Percentiles rank a stretch among this genome's conserved stretches.
These are phyloP conservation scores for Ogataea siamensis DNA, from an alignment of 805 yeast genomes.

Conservation along the genomic window DNA sequence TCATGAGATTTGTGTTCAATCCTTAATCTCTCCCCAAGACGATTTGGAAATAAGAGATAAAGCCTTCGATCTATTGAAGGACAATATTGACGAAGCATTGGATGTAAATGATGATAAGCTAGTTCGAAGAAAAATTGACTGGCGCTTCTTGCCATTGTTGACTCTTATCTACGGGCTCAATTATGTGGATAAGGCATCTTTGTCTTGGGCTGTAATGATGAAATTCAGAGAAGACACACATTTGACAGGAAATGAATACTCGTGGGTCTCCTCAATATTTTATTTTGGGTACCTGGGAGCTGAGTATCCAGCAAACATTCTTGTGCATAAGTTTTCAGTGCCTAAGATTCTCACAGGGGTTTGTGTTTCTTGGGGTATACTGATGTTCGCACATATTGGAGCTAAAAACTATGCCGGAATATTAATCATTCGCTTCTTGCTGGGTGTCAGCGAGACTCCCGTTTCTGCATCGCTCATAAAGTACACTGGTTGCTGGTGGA, in stretches of 20 bases:
- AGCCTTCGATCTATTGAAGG: slow-evolving; percentile 8
- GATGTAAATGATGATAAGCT: slow-evolving; percentile 30
- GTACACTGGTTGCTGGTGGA: slow-evolving; percentile 57
- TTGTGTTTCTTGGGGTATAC: slow-evolving; percentile 62
- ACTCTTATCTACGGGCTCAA: slow-evolving; percentile 24
- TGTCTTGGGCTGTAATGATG: slow-evolving; percentile 47
- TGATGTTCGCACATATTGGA: slow-evolving; percentile 48
- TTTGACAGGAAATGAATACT: slow-evolving; percentile 41
- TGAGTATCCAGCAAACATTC: slow-evolving; percentile 51
- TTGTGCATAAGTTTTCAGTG: slow-evolving; percentile 56
- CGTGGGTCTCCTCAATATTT: slow-evolving; percentile 35
- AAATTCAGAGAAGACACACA: slow-evolving; percentile 50
- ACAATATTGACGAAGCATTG: slow-evolving; percentile 3
- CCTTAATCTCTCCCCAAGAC: slow-evolving; percentile 4
- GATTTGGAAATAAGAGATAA: slow-evolving; percentile 6
- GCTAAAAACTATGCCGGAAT: slow-evolving; percentile 44
- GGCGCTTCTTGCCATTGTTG: slow-evolving; percentile 35
- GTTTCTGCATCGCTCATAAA: slow-evolving; percentile 58
- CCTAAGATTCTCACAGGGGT: slow-evolving; percentile 44
- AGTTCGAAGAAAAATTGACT: slow-evolving; percentile 39
- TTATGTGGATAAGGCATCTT: slow-evolving; percentile 24
- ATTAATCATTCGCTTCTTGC: slow-evolving; percentile 42
- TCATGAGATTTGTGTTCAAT: background rate
- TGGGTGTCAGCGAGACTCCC: slow-evolving; percentile 52
- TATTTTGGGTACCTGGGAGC: slow-evolving; percentile 40